phyloP scores from a whole-genome alignment of 2,329 filamentous ascomycete species.

The Fusarium sp. region DNA sequence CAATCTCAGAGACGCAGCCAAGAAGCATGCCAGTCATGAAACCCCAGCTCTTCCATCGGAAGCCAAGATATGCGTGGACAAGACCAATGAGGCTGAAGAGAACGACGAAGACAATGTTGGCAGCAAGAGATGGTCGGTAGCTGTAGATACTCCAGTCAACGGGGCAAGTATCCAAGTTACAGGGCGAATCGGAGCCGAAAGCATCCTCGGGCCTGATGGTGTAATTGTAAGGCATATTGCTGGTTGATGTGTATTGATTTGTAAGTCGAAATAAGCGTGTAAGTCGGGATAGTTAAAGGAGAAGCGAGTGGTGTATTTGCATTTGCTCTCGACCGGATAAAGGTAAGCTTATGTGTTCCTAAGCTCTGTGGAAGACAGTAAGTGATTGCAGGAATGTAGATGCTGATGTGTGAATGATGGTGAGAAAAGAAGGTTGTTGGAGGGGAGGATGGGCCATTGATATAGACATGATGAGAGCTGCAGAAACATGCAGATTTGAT shows the following conservation, averaged over 20 bases:
- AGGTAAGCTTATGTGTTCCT: slow-evolving; percentile 24
- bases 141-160: slow-evolving; percentile 61
- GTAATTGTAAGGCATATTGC: slow-evolving; percentile 39
- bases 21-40: slow-evolving; percentile 64
- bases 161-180: slow-evolving; percentile 59
- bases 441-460: slow-evolving; percentile 15
- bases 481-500: neutral
- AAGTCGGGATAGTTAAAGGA: neutral
- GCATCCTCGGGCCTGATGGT: slow-evolving; percentile 37
- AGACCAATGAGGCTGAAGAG: slow-evolving; percentile 58
- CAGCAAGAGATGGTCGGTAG: slow-evolving; percentile 64
- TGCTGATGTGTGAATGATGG: slow-evolving; percentile 14
- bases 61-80: slow-evolving; percentile 57
- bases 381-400: slow-evolving; percentile 7
- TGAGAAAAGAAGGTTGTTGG: neutral
- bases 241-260: neutral
- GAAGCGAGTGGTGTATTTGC: neutral
- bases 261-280: neutral
- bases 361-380: neutral
- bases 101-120: slow-evolving; percentile 62
- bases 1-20: slow-evolving; percentile 66
- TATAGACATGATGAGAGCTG: slow-evolving; percentile 21
- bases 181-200: slow-evolving; percentile 59
- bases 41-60: slow-evolving; percentile 59
- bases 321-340: neutral